Percentiles rank a stretch among this genome's conserved stretches.
Conservation (phyloP, 108 stramenopile species). For the Parietichytrium sp. region DNA sequence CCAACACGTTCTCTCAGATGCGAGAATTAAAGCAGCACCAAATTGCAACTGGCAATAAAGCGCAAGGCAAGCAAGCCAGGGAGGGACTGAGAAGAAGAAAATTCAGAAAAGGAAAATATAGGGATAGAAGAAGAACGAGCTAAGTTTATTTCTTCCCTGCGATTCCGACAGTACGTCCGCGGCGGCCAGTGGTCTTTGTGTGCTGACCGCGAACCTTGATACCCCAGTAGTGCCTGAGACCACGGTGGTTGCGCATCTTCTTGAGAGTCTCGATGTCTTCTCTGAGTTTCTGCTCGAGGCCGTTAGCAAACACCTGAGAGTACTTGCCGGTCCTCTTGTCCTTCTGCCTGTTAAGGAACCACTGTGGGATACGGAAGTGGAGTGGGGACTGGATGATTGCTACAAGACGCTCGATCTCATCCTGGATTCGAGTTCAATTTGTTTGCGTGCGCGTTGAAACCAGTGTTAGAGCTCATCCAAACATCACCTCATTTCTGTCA, state of each 20-base stretch:
- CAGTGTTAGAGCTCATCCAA: too few species aligned
- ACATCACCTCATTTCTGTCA: too few species aligned
- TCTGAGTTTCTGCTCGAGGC: slow-evolving; percentile 94
- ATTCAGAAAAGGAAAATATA: not conserved
- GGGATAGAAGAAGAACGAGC: not conserved
- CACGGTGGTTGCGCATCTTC: slow-evolving; percentile 97
- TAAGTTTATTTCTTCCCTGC: not conserved
- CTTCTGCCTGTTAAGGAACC: slow-evolving; percentile 99
- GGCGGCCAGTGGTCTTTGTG: slow-evolving; percentile 99
- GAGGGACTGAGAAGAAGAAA: not conserved
- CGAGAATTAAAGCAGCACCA: too few species aligned
- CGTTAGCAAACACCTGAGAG: slow-evolving; percentile 92
- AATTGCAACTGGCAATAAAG: too few species aligned
- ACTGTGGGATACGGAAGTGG: slow-evolving; percentile 98
- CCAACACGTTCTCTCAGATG: too few species aligned
- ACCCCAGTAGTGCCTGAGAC: slow-evolving; percentile 99
- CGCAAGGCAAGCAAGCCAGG: not conserved
- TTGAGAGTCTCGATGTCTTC: slow-evolving; percentile 96
- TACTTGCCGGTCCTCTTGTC: slow-evolving; percentile 99
- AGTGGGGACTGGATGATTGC: slow-evolving; percentile 96
- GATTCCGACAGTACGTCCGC: slow-evolving; percentile 48
- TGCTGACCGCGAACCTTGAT: slow-evolving; percentile 99
- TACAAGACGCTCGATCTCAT: slow-evolving; percentile 98
- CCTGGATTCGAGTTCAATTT: too few species aligned
- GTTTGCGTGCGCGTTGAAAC: too few species aligned